Percentiles rank a stretch among this genome's conserved stretches.
These are phyloP conservation scores for Leucogyrophana mollusca DNA, from an alignment of 768 basidiomycete species.

Conservation along the genomic window DNA sequence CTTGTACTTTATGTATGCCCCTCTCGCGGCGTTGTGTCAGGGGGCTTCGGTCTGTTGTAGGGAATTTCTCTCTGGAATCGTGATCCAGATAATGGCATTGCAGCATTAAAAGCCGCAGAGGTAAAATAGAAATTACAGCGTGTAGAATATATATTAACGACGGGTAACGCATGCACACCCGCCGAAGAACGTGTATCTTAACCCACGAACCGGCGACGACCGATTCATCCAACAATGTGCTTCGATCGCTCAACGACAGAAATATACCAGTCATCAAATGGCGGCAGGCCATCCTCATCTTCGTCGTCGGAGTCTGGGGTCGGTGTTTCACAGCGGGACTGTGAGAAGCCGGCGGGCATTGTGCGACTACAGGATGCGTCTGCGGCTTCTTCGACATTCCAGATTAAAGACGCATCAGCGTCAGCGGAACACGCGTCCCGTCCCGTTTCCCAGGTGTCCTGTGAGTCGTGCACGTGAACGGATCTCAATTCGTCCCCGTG, in stretches of 20 bases:
- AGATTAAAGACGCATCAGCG: background rate
- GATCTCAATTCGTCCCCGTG: background rate
- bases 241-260: slow-evolving; percentile 9
- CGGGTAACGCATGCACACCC: too few relatives aligned
- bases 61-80: too few relatives aligned
- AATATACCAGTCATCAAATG: slow-evolving; percentile 17
- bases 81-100: too few relatives aligned
- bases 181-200: too few relatives aligned
- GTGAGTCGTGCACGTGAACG: slow-evolving; percentile 1
- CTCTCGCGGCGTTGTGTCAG: too few relatives aligned
- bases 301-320: background rate
- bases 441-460: slow-evolving; percentile 4
- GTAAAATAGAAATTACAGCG: too few relatives aligned
- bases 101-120: too few relatives aligned
- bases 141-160: too few relatives aligned
- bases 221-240: background rate
- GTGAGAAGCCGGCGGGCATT: background rate
- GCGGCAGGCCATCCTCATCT: slow-evolving; percentile 11
- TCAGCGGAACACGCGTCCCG: background rate
- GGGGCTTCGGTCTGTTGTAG: too few relatives aligned
- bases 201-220: too few relatives aligned
- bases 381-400: background rate
- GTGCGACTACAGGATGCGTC: background rate
- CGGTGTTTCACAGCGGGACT: slow-evolving; percentile 2
- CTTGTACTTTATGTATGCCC: too few relatives aligned